A percentile compares a stretch with the other conserved stretches of the same genome.
phyloP scores from a whole-genome alignment of 345 rosid species.

The Reutealis trisperma region DNA sequence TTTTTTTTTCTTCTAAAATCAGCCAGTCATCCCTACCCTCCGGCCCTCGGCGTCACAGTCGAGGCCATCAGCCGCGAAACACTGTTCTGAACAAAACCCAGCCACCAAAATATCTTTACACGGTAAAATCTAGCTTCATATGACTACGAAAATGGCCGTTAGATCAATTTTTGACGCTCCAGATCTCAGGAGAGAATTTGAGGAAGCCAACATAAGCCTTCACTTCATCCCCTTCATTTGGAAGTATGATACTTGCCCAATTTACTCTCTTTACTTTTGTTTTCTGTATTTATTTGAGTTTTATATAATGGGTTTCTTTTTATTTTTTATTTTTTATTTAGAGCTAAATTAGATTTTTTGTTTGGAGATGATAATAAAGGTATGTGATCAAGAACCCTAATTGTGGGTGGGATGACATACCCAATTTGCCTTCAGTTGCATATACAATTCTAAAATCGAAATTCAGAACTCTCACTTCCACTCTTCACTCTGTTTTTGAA shows the following conservation, averaged over 20 bases:
- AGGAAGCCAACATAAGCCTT: constrained; percentile 57
- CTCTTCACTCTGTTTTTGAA: constrained; percentile 63
- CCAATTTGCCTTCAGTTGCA: constrained; percentile 67
- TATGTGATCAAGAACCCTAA: constrained; percentile 70
- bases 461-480: constrained; percentile 78
- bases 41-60: no score
- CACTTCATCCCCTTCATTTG: constrained; percentile 64
- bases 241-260: constrained; percentile 47
- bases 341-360: not conserved
- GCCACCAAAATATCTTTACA: not conserved
- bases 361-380: constrained; percentile 26
- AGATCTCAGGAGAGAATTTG: constrained; percentile 57
- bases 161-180: constrained; percentile 72
- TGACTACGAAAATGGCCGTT: constrained; percentile 18
- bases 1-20: no score
- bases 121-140: not conserved
- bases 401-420: constrained; percentile 74
- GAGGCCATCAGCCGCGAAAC: no score
- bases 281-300: not conserved
- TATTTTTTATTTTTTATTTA: not conserved
- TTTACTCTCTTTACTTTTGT: not conserved
- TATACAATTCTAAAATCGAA: constrained; percentile 69
- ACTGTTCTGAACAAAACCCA: not conserved
- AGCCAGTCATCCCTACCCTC: no score
- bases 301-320: not conserved